phyloP scores from a whole-genome alignment of 208 protist genomes.

The Crithidia mellificae region DNA sequence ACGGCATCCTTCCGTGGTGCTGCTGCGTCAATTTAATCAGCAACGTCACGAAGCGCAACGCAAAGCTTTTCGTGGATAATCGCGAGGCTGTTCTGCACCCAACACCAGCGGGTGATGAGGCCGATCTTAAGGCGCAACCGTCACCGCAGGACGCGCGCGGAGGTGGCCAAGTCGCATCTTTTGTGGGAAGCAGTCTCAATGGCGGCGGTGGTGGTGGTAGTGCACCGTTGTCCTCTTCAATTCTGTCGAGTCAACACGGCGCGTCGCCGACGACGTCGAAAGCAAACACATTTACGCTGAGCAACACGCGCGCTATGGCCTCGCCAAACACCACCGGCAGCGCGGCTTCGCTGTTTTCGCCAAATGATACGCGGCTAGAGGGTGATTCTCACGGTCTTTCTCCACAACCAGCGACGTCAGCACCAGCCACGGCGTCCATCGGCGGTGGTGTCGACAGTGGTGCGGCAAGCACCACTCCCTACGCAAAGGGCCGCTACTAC shows the following conservation, averaged over 20 bases:
- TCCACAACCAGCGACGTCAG: too few relatives aligned
- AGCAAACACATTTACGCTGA: neutral
- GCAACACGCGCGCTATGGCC: neutral
- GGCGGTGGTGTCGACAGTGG: neutral
- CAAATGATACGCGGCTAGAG: neutral
- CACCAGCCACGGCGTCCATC: neutral
- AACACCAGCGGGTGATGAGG: neutral
- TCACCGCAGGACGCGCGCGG: too few relatives aligned
- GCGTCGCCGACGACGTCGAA: neutral
- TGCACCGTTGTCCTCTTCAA: too few relatives aligned
- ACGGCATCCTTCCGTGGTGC: slow-evolving; percentile 59
- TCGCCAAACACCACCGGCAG: neutral
- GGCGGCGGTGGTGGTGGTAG: too few relatives aligned
- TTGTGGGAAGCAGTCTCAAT: too few relatives aligned
- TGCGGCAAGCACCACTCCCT: neutral
- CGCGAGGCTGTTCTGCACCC: slow-evolving; percentile 10
- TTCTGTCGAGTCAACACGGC: too few relatives aligned
- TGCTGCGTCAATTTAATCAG: slow-evolving; percentile 35
- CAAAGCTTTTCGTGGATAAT: slow-evolving; percentile 43
- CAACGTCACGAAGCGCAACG: slow-evolving; percentile 33
- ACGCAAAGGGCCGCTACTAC: slow-evolving; percentile 37
- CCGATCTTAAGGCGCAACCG: too few relatives aligned
- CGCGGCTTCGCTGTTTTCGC: neutral
- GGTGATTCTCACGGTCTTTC: too few relatives aligned
- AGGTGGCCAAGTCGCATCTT: too few relatives aligned